Conservation (phyloP, 306 rosid genomes). For the Cucurbita pepo region DNA sequence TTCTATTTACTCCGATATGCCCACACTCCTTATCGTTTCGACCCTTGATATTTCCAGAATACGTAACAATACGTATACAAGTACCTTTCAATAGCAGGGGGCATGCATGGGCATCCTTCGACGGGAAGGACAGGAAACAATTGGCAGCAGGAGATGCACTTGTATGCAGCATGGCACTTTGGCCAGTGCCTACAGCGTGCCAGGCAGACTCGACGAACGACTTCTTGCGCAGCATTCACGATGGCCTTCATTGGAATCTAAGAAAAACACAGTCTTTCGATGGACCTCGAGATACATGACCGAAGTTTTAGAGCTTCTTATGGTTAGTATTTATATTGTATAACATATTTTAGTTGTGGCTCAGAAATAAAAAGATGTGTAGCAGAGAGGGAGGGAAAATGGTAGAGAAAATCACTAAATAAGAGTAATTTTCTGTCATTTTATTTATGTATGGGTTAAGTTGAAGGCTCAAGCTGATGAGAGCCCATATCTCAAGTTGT, state of each 20-base stretch:
- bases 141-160: constrained; percentile 85
- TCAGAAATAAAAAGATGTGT: background rate
- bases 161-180: constrained; percentile 90
- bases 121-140: constrained; percentile 79
- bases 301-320: background rate
- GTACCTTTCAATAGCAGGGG: constrained; percentile 80
- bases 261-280: constrained; percentile 70
- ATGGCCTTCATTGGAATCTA: constrained; percentile 94
- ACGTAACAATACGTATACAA: constrained; percentile 71
- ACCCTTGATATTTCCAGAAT: constrained; percentile 81
- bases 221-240: constrained; percentile 80
- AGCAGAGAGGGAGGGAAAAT: background rate
- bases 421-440: background rate
- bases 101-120: constrained; percentile 94
- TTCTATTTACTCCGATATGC: constrained; percentile 83
- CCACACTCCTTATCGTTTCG: constrained; percentile 88
- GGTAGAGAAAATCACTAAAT: background rate
- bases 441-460: background rate
- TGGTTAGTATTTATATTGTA: background rate
- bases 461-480: background rate
- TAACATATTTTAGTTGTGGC: background rate
- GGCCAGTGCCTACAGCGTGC: constrained; percentile 99
- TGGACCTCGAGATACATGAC: constrained; percentile 53
- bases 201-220: constrained; percentile 66
- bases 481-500: background rate